Percentiles rank a stretch among this genome's conserved stretches.
These are phyloP conservation scores for Uncinocarpus reesii DNA, from an alignment of 2,329 filamentous ascomycete genomes.

Conservation along the genomic window DNA sequence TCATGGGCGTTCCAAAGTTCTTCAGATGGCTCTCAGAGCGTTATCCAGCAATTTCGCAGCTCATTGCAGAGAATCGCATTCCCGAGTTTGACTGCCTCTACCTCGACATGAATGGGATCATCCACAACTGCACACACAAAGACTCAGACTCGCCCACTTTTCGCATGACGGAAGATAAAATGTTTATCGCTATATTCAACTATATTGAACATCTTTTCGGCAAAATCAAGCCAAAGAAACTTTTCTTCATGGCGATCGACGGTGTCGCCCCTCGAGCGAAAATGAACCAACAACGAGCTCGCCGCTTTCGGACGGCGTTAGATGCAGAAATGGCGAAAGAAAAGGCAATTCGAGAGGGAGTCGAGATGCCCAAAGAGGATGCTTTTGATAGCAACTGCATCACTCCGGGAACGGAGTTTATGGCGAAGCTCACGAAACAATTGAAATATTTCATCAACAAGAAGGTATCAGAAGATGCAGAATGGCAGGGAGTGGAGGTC, in stretches of 20 bases:
- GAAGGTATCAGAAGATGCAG: slow-evolving; percentile 90
- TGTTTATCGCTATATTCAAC: slow-evolving; percentile 99
- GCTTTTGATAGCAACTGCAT: slow-evolving; percentile 99
- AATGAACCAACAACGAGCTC: slow-evolving; percentile 98
- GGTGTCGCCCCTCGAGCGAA: slow-evolving; percentile 95
- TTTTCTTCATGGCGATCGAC: slow-evolving; percentile 99
- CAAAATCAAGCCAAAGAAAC: slow-evolving; percentile 95
- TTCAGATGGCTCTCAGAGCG: slow-evolving; percentile 99
- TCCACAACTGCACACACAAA: slow-evolving; percentile 98
- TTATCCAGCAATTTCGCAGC: slow-evolving; percentile 94
- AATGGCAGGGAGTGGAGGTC: slow-evolving; percentile 95
- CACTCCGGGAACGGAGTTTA: slow-evolving; percentile 90
- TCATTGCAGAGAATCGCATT: slow-evolving; percentile 97
- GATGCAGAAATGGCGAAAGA: slow-evolving; percentile 84
- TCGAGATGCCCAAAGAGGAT: slow-evolving; percentile 88
- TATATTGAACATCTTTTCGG: slow-evolving; percentile 98
- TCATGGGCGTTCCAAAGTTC: slow-evolving; percentile 71
- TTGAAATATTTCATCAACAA: slow-evolving; percentile 98
- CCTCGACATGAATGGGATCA: slow-evolving; percentile 88
- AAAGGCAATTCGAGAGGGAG: slow-evolving; percentile 78
- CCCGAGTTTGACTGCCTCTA: slow-evolving; percentile 98
- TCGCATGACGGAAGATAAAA: slow-evolving; percentile 91
- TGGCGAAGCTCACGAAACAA: slow-evolving; percentile 89
- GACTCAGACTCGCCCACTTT: slow-evolving; percentile 86
- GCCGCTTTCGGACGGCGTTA: slow-evolving; percentile 86